phyloP scores from a whole-genome alignment of 2,329 filamentous ascomycete species.

The Proliferodiscus dingleyae region DNA sequence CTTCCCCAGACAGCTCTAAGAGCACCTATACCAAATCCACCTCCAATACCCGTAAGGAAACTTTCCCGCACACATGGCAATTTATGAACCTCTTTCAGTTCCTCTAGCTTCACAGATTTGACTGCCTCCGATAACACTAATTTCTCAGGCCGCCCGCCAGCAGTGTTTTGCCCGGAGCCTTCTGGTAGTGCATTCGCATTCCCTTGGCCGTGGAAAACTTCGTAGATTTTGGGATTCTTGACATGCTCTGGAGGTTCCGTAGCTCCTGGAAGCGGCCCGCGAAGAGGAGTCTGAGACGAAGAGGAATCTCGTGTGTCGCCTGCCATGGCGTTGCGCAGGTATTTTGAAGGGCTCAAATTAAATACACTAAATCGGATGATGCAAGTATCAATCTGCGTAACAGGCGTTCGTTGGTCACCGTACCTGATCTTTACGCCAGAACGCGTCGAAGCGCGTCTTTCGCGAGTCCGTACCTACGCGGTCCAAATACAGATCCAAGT shows the following conservation, averaged over 20 bases:
- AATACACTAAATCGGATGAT: constrained; percentile 5
- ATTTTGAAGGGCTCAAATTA: too few species aligned
- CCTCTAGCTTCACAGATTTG: constrained; percentile 60
- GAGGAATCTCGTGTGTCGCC: constrained; percentile 32
- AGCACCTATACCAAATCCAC: constrained; percentile 71
- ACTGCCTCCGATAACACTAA: constrained; percentile 58
- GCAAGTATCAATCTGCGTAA: constrained; percentile 5
- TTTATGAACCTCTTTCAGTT: constrained; percentile 69
- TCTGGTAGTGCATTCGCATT: constrained; percentile 31
- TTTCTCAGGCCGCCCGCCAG: constrained; percentile 19
- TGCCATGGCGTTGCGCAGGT: constrained; percentile 25
- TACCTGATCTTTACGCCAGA: constrained; percentile 5
- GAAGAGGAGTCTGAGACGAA: constrained; percentile 18
- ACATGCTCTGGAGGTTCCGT: constrained; percentile 33
- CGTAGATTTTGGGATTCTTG: constrained; percentile 35
- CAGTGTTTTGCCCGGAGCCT: constrained; percentile 32
- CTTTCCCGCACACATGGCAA: constrained; percentile 81
- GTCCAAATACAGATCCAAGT: constrained; percentile 1
- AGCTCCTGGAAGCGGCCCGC: constrained; percentile 33
- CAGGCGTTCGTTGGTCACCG: constrained; percentile 5
- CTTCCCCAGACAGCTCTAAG: constrained; percentile 70
- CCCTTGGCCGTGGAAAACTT: constrained; percentile 33
- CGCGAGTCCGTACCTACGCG: constrained; percentile 1
- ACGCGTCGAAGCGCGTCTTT: constrained; percentile 9
- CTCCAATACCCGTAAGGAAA: constrained; percentile 75